A percentile compares a stretch with the other conserved stretches of the same genome.
Evolutionary conservation across 2,329 filamentous ascomycete genomes (phyloP).

Genomic region (Tolypocladium amazonense): DNA sequence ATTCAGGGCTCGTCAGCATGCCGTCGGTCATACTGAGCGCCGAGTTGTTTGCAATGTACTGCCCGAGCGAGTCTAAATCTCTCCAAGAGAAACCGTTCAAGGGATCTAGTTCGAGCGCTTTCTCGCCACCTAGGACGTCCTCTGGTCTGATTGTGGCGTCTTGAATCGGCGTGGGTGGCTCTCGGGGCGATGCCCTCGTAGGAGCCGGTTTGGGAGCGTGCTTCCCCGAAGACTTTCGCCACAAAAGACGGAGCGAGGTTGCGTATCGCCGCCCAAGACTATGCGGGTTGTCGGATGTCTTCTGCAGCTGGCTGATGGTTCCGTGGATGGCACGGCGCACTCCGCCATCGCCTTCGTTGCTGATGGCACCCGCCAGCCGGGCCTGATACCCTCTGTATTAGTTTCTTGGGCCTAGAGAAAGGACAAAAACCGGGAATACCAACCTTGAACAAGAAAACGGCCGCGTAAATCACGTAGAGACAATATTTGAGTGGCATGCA

Average conservation of each 20-base stretch:
- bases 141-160: conserved; percentile 14
- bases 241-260: conserved; percentile 47
- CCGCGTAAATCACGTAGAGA: conserved; percentile 51
- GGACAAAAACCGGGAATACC: background rate
- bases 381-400: conserved; percentile 22
- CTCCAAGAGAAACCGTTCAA: conserved; percentile 52
- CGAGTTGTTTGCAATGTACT: conserved; percentile 29
- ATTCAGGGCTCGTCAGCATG: conserved; percentile 13
- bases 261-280: conserved; percentile 53
- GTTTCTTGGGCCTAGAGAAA: no score
- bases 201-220: background rate
- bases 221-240: conserved; percentile 31
- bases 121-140: conserved; percentile 10
- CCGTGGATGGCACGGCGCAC: conserved; percentile 47
- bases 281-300: conserved; percentile 45
- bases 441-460: conserved; percentile 56
- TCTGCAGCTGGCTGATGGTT: conserved; percentile 48
- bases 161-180: conserved; percentile 14
- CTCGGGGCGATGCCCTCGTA: conserved; percentile 3
- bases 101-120: conserved; percentile 26
- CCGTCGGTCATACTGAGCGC: conserved; percentile 12
- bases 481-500: conserved; percentile 57
- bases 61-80: conserved; percentile 47
- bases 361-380: conserved; percentile 47
- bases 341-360: conserved; percentile 39